phyloP scores from a whole-genome alignment of 805 yeast species.

The Clavispora phyllophila region DNA sequence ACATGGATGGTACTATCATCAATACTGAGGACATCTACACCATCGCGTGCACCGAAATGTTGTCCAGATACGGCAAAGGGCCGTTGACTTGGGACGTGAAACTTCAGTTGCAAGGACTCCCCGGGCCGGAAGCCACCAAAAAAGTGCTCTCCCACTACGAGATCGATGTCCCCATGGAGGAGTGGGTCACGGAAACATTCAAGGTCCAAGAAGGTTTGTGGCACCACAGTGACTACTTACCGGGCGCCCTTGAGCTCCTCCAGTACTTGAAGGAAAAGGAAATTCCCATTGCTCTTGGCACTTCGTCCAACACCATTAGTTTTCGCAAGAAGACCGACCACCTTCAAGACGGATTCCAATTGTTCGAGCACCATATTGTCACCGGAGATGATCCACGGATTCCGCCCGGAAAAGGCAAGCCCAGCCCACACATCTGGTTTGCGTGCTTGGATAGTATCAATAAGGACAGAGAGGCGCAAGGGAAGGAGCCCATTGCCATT shows the following conservation, averaged over 20 bases:
- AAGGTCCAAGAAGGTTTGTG: constrained; percentile 56
- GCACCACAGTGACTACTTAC: constrained; percentile 62
- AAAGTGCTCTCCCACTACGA: constrained; percentile 59
- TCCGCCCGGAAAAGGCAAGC: constrained; percentile 86
- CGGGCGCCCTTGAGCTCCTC: constrained; percentile 79
- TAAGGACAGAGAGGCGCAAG: constrained; percentile 38
- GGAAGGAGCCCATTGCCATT: constrained; percentile 48
- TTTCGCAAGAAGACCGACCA: constrained; percentile 71
- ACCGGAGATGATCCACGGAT: constrained; percentile 88
- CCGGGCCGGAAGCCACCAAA: constrained; percentile 71
- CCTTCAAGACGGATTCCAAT: constrained; percentile 54
- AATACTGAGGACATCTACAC: constrained; percentile 94
- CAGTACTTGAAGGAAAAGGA: constrained; percentile 42
- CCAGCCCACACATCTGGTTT: constrained; percentile 89
- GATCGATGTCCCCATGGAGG: constrained; percentile 43
- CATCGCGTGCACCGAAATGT: constrained; percentile 59
- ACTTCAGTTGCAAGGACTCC: constrained; percentile 82
- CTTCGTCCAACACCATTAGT: constrained; percentile 66
- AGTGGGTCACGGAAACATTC: constrained; percentile 31
- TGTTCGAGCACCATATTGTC: constrained; percentile 62
- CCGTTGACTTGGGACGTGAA: constrained; percentile 89
- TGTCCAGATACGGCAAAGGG: constrained; percentile 68
- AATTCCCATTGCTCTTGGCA: constrained; percentile 86
- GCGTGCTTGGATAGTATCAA: constrained; percentile 72
- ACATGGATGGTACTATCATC: constrained; percentile 93